Base-by-base conservation (phyloP, 345 rosid species). In the Gossypium australe region DNA sequence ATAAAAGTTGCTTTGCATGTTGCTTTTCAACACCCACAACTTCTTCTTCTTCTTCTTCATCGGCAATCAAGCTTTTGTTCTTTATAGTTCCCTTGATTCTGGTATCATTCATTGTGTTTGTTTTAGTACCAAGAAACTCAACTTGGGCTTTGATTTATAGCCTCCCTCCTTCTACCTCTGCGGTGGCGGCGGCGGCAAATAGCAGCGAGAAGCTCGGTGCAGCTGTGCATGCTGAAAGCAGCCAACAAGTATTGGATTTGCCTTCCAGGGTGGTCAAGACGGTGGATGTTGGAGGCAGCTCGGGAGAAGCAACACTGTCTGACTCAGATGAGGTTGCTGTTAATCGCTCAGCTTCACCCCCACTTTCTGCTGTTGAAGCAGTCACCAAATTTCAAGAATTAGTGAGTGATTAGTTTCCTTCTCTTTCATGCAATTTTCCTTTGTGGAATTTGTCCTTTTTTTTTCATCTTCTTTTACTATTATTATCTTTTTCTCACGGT, bases 111-210 rank as follows among this genome's bases (percentile, higher is more conserved):
- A 7, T 73, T 48, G 48, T 62, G 34, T 73, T 51, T 27, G 27
- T 61, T 73, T 63, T 62, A 49, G 48, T 73, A 7, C 76, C 69
- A 8, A 62, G 24, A 11, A 62, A 47, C 20, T 25, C 70, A 6
- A 18, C 69, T 49, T 73, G 76, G 76, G 69, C n/a, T 73, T 49
- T 49, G 18, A 48, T 62, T 27, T 73, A 60, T 14, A 48, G 59
- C 67, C 69, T 48, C 8, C 76, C 70, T 29, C 22, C 70, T 20
- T 57, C 62, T 22, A 57, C 62, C 7, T 10, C 62, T 22, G 4
- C 12, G 18, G 60, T 24, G 2, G 27, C 60, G 60, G 25, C 27
- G 27, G 60, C 4, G 49, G 9, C 27, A 49, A 62, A 62, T 18
- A 62, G 25, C 17, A 48, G 9, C 7, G 61, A 73, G 12, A 29